Conservation (phyloP, 2,329 filamentous ascomycete species). For the Myriosclerotinia curreyana region DNA sequence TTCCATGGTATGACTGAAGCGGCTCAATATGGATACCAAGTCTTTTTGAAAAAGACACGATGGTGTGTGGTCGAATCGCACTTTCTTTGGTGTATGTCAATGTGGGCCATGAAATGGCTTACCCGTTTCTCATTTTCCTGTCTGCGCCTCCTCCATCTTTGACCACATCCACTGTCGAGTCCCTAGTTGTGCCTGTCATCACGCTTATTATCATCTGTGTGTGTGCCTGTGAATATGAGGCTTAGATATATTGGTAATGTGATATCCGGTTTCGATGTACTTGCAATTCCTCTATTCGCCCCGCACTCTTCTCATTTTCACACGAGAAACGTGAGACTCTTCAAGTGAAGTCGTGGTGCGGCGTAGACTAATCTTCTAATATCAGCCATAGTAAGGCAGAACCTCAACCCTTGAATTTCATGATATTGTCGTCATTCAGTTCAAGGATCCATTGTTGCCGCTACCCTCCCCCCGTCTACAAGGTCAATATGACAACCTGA, state of each 20-base stretch:
- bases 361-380: background rate
- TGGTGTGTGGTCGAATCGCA: background rate
- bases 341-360: background rate
- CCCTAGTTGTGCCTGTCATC: background rate
- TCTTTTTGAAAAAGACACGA: background rate
- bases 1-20: background rate
- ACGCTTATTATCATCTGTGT: background rate
- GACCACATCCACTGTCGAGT: background rate
- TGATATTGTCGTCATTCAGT: background rate
- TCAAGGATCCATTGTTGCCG: background rate
- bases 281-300: background rate
- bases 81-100: background rate
- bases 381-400: background rate
- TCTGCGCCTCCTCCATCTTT: slow-evolving; percentile 10
- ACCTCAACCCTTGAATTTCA: background rate
- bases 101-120: background rate
- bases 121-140: background rate
- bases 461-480: background rate
- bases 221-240: background rate
- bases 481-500: background rate
- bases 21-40: slow-evolving; percentile 6
- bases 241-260: background rate
- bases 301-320: background rate
- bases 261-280: background rate
- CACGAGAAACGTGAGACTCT: background rate